Evolutionary conservation across 495 filamentous ascomycete species (phyloP).

Genomic region (Neurospora tetrasperma): DNA sequence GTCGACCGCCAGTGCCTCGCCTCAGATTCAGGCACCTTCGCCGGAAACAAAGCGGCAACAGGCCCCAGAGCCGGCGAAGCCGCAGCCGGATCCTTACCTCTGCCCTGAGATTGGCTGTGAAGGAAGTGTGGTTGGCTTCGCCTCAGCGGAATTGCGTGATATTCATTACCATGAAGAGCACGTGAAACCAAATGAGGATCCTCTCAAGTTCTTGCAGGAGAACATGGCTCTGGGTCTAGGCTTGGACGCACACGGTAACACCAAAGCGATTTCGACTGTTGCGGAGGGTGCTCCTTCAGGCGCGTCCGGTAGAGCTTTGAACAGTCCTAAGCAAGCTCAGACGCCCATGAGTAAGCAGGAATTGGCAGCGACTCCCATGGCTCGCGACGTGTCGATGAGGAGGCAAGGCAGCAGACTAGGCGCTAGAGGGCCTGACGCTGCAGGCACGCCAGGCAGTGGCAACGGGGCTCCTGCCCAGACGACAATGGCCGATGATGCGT

Average conservation of each 20-base stretch:
- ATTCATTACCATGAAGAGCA: conserved; percentile 46
- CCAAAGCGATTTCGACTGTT: conserved; percentile 8
- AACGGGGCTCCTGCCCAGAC: conserved; percentile 12
- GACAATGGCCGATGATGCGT: conserved; percentile 18
- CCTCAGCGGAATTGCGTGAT: conserved; percentile 41
- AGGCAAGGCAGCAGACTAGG: conserved; percentile 31
- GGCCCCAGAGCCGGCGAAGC: conserved; percentile 20
- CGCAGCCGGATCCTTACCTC: conserved; percentile 26
- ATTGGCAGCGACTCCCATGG: conserved; percentile 32
- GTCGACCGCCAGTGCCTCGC: conserved; percentile 31
- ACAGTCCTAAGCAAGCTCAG: conserved; percentile 34
- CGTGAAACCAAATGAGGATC: conserved; percentile 40
- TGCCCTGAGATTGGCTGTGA: conserved; percentile 41
- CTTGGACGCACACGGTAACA: conserved; percentile 38
- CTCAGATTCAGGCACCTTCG: conserved; percentile 35
- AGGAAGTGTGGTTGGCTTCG: conserved; percentile 36
- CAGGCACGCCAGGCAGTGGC: conserved; percentile 18
- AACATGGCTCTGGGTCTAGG: conserved; percentile 32
- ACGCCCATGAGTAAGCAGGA: conserved; percentile 29
- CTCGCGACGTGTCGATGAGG: conserved; percentile 36
- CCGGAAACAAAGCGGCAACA: conserved; percentile 39
- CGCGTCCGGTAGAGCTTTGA: not conserved
- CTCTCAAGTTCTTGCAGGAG: conserved; percentile 39
- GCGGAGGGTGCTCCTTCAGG: not conserved
- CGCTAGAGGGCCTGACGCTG: conserved; percentile 17